Conservation (phyloP, 1,284 basidiomycete genomes). For the Pseudozyma tsukubaensis region DNA sequence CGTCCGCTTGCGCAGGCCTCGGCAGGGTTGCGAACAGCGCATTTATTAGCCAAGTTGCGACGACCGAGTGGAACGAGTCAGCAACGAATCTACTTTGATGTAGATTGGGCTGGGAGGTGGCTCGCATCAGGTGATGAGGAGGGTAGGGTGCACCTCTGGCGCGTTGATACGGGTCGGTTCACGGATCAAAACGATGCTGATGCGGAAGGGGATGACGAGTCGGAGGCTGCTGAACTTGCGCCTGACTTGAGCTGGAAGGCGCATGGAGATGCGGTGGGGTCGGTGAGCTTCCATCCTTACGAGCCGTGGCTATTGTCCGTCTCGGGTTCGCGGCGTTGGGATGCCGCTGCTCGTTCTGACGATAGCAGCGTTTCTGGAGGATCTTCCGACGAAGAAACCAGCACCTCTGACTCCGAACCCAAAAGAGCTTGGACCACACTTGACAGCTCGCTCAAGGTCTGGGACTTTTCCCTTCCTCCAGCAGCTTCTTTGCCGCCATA, state of each 20-base stretch:
- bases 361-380: too few relatives aligned
- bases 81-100: slow-evolving; percentile 55
- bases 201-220: not conserved
- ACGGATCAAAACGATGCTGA: slow-evolving; percentile 15
- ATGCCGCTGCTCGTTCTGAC: slow-evolving; percentile 8
- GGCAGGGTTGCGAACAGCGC: slow-evolving; percentile 21
- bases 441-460: slow-evolving; percentile 36
- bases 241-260: slow-evolving; percentile 48
- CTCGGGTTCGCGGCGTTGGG: slow-evolving; percentile 45
- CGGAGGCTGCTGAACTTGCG: slow-evolving; percentile 12
- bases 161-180: slow-evolving; percentile 32
- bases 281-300: slow-evolving; percentile 43
- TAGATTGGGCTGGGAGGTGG: slow-evolving; percentile 56
- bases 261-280: slow-evolving; percentile 47
- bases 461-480: slow-evolving; percentile 34
- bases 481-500: not conserved
- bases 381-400: not conserved
- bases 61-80: slow-evolving; percentile 25
- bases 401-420: not conserved
- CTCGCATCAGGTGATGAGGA: slow-evolving; percentile 47
- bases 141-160: slow-evolving; percentile 49
- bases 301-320: slow-evolving; percentile 38
- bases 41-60: slow-evolving; percentile 42
- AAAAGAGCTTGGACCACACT: slow-evolving; percentile 28
- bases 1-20: slow-evolving; percentile 24